Base-by-base conservation (phyloP, 805 yeast genomes). In the Kregervanrija fluxuum region DNA sequence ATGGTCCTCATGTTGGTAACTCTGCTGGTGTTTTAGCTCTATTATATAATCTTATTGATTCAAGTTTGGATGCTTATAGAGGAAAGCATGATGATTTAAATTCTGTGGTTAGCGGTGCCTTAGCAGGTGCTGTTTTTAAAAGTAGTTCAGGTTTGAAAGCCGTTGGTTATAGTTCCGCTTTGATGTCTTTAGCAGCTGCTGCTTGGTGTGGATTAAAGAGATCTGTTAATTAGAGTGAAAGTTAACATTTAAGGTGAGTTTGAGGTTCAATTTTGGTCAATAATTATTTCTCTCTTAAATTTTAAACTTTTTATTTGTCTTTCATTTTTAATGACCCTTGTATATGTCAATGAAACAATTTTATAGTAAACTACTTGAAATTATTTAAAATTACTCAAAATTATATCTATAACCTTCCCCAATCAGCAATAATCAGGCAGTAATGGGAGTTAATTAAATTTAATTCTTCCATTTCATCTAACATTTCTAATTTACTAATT, bases 1-100 rank as follows among this genome's bases (percentile, higher is more conserved):
- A 96, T 65, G 99, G 99, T 48, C 99, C 99, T 16, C 91, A 79
- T 66, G 68, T 91, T 60, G 99, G 98, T 55, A 93, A 93, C 71
- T 81, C 84, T 43, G 95, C 96, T 12, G 99, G 97, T 69, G 95
- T 89, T 15, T 73, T 93, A 54, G 96, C 97, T 17, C 68, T 93
- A 56, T 76, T 85, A 52, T 93, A 93, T 69, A 93, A 93, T 69
- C 64, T 91, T 53, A 73, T 87, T 54, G 90, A 89, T 66, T 79
- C 93, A 30, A 62, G 82, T 10, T 71, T 93, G 52, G 98, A 87
- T 64, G 73, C 76, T 37, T 61, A 82, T 44, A 82, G 97, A 68
- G 97, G 95, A 43, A 78, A 80, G 65, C 97, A 91, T 65, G 98
- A 91, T 66, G 82, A 82, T 55, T 61, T 68, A 42, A 91, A 91